These are phyloP conservation scores for Sextonia rubra DNA, from an alignment of 164 flowering plant species.

Conservation along the genomic window DNA sequence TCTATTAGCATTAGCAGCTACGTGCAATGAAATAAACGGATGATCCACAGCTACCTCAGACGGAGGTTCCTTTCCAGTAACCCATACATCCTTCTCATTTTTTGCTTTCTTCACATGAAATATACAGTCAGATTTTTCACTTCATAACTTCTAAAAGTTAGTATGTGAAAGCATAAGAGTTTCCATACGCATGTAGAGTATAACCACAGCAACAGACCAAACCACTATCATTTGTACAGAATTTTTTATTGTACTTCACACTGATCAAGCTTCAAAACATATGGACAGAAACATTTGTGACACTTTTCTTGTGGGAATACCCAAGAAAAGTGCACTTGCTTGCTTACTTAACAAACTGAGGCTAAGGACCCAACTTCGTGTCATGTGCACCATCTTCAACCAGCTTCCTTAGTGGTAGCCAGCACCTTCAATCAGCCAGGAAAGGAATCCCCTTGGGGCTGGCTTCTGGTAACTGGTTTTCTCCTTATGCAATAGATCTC, in stretches of 20 bases:
- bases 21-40: constrained; percentile 18
- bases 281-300: no score
- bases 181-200: not conserved
- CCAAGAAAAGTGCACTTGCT: no score
- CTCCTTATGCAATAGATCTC: no score
- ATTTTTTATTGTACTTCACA: not conserved
- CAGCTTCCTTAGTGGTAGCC: no score
- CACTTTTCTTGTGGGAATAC: no score
- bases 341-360: no score
- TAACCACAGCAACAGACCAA: not conserved
- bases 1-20: constrained; percentile 11
- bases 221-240: not conserved
- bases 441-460: no score
- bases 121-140: not conserved
- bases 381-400: no score
- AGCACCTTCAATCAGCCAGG: no score
- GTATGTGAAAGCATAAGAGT: not conserved
- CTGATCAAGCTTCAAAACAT: not conserved
- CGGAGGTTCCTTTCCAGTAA: constrained; percentile 27
- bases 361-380: no score
- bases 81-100: constrained; percentile 27
- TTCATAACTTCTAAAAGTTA: not conserved
- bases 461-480: no score
- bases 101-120: constrained; percentile 25
- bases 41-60: constrained; percentile 19